phyloP scores from a whole-genome alignment of 176 grass and related monocot genomes.

The Aegilops longissima region DNA sequence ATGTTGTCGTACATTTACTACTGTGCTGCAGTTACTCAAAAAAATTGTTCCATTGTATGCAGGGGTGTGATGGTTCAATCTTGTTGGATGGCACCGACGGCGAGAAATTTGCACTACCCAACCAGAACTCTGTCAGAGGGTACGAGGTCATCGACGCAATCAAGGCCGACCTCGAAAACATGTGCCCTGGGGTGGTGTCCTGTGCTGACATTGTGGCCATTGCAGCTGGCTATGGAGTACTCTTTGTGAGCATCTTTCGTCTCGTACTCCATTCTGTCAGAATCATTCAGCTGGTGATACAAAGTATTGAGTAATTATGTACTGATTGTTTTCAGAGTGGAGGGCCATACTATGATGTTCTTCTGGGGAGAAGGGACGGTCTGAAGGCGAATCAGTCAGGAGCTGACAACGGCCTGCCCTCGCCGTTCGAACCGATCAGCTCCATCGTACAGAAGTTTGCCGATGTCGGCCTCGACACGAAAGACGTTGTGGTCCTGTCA shows the following conservation, averaged over 20 bases:
- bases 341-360: constrained; percentile 53
- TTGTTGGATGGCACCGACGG: constrained; percentile 45
- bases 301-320: neutral
- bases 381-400: constrained; percentile 65
- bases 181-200: constrained; percentile 61
- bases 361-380: constrained; percentile 74
- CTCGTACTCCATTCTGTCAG: neutral
- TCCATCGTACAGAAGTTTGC: constrained; percentile 55
- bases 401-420: constrained; percentile 62
- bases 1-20: neutral
- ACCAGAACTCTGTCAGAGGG: constrained; percentile 62
- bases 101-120: constrained; percentile 53
- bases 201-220: constrained; percentile 76
- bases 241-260: constrained; percentile 38
- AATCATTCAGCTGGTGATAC: neutral
- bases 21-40: neutral
- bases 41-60: neutral
- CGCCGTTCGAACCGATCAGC: constrained; percentile 42
- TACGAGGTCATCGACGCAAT: constrained; percentile 74
- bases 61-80: constrained; percentile 85
- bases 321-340: constrained; percentile 47
- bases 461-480: constrained; percentile 61
- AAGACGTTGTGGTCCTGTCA: constrained; percentile 80
- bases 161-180: constrained; percentile 55
- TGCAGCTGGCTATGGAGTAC: constrained; percentile 63